A percentile compares a stretch with the other conserved stretches of the same genome.
phyloP scores from a whole-genome alignment of 2,329 filamentous ascomycete genomes.

The Stylonectria norvegica region DNA sequence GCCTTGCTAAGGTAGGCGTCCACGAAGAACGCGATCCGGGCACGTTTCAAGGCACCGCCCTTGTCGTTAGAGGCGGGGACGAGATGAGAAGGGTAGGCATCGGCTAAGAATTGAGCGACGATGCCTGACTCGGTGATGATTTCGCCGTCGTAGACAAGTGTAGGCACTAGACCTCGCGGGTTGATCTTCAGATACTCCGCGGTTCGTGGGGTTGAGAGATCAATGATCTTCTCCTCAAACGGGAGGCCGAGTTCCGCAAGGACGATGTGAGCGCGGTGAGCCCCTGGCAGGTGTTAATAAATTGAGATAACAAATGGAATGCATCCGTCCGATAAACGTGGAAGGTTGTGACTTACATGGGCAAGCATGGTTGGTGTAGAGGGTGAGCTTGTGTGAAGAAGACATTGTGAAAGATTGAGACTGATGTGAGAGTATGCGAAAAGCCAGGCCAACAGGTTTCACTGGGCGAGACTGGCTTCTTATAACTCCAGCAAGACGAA shows the following conservation, averaged over 20 bases:
- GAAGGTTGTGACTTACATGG: constrained; percentile 46
- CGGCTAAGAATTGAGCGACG: constrained; percentile 67
- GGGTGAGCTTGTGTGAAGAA: constrained; percentile 38
- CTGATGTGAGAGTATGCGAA: background rate
- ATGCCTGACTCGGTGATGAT: constrained; percentile 72
- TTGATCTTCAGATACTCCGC: constrained; percentile 74
- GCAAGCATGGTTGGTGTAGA: constrained; percentile 69
- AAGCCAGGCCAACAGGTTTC: background rate
- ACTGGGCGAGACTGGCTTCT: background rate
- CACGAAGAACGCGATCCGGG: constrained; percentile 67
- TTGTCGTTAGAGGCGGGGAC: constrained; percentile 52
- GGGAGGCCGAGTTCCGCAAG: constrained; percentile 63
- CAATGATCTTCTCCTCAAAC: constrained; percentile 70
- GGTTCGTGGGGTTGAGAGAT: constrained; percentile 65
- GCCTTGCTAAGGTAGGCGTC: constrained; percentile 67
- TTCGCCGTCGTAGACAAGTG: constrained; percentile 61
- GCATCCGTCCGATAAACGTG: background rate
- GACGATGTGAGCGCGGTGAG: constrained; percentile 72
- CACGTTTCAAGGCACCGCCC: constrained; percentile 58
- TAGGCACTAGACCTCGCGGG: constrained; percentile 73
- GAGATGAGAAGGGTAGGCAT: constrained; percentile 66
- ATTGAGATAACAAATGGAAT: too few relatives aligned
- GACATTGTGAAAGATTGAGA: background rate
- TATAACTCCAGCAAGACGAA: background rate
- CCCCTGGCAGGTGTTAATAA: constrained; percentile 39